Evolutionary conservation across 176 grass and related monocot species (phyloP).

Genomic region (Eremochloa ophiuroides): DNA sequence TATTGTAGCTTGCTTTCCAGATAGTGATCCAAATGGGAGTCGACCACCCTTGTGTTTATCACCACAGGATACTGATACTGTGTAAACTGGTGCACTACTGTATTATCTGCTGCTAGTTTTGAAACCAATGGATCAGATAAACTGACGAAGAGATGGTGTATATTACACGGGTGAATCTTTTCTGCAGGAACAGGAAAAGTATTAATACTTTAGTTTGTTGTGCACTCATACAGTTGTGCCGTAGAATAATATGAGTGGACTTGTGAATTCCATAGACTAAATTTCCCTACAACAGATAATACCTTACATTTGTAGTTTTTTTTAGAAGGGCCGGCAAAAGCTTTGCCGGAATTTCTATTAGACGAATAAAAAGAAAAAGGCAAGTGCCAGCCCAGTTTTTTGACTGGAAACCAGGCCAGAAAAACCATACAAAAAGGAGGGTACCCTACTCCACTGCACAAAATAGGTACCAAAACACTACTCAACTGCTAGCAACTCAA

Average conservation of each 20-base stretch:
- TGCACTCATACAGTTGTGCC: neutral
- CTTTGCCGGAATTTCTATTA: too few species aligned
- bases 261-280: neutral
- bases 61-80: neutral
- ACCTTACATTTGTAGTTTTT: too few species aligned
- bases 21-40: neutral
- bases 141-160: neutral
- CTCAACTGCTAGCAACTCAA: too few species aligned
- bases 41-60: neutral
- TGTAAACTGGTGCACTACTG: neutral
- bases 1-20: neutral
- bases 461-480: too few species aligned
- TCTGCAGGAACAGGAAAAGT: neutral
- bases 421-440: too few species aligned
- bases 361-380: too few species aligned
- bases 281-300: neutral
- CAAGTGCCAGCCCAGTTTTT: too few species aligned
- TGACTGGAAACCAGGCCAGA: too few species aligned
- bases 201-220: neutral
- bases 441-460: too few species aligned
- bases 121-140: neutral
- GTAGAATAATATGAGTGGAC: neutral
- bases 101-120: neutral
- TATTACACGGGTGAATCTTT: neutral
- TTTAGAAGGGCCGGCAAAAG: too few species aligned